A percentile compares a stretch with the other conserved stretches of the same genome.
These are phyloP conservation scores for Kwoniella sp. DNA, from an alignment of 768 basidiomycete genomes.

Conservation along the genomic window DNA sequence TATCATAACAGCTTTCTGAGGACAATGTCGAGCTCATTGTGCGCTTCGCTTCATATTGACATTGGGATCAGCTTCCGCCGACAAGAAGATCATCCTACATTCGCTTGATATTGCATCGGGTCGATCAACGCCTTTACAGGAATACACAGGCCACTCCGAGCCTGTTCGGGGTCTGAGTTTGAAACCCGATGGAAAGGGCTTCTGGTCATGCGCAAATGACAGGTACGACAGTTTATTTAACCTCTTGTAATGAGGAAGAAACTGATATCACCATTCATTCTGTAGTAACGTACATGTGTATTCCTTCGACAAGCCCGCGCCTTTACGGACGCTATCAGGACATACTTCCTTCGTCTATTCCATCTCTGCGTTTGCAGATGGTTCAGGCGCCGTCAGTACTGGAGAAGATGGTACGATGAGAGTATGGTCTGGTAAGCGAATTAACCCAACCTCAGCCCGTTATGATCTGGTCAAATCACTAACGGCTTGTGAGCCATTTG, in stretches of 20 bases:
- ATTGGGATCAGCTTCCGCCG: slow-evolving; percentile 77
- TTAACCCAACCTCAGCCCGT: no score
- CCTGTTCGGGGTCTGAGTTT: slow-evolving; percentile 83
- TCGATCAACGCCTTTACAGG: slow-evolving; percentile 64
- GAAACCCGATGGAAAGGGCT: slow-evolving; percentile 72
- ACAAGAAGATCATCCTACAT: slow-evolving; percentile 92
- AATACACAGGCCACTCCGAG: slow-evolving; percentile 83
- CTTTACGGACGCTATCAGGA: slow-evolving; percentile 71
- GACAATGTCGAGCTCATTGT: not conserved
- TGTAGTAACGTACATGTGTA: slow-evolving; percentile 86
- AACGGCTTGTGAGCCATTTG: no score
- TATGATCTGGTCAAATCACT: no score
- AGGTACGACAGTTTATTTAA: slow-evolving; percentile 63
- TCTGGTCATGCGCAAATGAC: slow-evolving; percentile 95
- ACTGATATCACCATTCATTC: not conserved
- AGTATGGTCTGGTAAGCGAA: slow-evolving; percentile 78
- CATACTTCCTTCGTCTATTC: slow-evolving; percentile 98
- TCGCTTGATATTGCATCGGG: slow-evolving; percentile 60
- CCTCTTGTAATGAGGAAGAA: no score
- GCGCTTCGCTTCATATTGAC: not conserved
- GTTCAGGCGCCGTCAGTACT: slow-evolving; percentile 76
- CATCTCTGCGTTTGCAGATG: slow-evolving; percentile 72
- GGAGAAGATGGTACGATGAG: slow-evolving; percentile 93
- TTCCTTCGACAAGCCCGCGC: slow-evolving; percentile 72
- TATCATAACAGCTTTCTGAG: not conserved